Conservation (phyloP, 192 early-diverging fungal genomes). For the Mortierella hygrophila region DNA sequence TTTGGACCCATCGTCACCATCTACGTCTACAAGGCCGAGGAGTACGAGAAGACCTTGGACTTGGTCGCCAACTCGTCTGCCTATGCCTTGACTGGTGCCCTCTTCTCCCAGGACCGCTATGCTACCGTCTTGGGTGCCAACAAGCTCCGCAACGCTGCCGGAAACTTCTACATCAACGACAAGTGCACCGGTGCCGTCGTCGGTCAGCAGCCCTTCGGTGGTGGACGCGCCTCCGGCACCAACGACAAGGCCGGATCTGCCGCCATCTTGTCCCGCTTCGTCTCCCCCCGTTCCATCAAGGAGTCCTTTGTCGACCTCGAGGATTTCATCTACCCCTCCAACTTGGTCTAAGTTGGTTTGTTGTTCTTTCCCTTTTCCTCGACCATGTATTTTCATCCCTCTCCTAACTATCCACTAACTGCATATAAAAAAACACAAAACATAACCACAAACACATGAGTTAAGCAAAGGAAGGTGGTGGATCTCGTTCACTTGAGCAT, state of each 20-base stretch:
- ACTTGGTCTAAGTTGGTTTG: conserved; percentile 61
- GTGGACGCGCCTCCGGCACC: conserved; percentile 93
- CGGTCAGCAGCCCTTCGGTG: conserved; percentile 98
- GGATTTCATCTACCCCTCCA: conserved; percentile 90
- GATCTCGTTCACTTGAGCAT: neutral
- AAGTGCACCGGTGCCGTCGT: conserved; percentile 98
- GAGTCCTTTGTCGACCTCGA: conserved; percentile 91
- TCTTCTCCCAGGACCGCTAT: conserved; percentile 92
- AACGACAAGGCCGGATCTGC: conserved; percentile 98
- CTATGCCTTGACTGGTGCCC: conserved; percentile 92
- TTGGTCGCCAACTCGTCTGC: conserved; percentile 81
- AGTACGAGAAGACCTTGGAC: conserved; percentile 82
- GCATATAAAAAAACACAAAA: conserved; percentile 1
- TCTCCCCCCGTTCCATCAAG: conserved; percentile 95
- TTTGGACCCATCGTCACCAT: conserved; percentile 97
- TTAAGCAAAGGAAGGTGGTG: neutral
- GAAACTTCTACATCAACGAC: conserved; percentile 99
- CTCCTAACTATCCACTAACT: neutral
- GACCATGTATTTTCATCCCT: neutral
- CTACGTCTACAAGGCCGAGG: conserved; percentile 81
- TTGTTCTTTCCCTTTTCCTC: neutral
- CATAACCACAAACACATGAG: neutral
- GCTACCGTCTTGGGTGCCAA: conserved; percentile 81
- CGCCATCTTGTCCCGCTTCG: conserved; percentile 84
- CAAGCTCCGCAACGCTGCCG: conserved; percentile 87